Conservation (phyloP, 306 rosid species). For the Luffa acutangula region DNA sequence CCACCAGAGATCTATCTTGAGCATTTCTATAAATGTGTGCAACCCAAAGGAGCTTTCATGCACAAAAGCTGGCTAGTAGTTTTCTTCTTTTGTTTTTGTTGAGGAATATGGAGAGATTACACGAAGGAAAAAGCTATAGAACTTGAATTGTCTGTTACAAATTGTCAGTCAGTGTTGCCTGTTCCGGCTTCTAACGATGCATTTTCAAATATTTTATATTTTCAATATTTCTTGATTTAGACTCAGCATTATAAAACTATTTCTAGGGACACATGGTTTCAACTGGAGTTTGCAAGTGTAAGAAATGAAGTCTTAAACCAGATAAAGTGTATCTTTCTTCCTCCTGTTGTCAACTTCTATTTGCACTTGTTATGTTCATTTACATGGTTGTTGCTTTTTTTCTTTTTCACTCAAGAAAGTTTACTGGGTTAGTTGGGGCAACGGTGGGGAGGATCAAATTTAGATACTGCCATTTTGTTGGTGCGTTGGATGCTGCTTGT, state of each 20-base stretch:
- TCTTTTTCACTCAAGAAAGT: too few species aligned
- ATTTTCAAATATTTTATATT: background rate
- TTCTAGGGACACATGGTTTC: slow-evolving; percentile 60
- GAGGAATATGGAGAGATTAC: background rate
- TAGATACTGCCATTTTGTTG: too few species aligned
- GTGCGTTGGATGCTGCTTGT: too few species aligned
- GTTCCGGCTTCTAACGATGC: background rate
- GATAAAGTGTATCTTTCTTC: too few species aligned
- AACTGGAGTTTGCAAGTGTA: slow-evolving; percentile 93
- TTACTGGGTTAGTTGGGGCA: too few species aligned
- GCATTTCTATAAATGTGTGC: background rate
- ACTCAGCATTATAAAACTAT: too few species aligned
- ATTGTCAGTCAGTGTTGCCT: background rate
- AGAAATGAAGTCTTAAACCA: background rate
- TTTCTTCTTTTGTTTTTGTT: background rate
- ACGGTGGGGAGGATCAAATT: too few species aligned
- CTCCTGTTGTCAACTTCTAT: too few species aligned
- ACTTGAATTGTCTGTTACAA: background rate
- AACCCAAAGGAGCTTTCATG: background rate
- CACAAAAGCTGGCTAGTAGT: background rate
- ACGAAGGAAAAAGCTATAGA: background rate
- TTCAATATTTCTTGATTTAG: background rate
- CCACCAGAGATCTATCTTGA: background rate
- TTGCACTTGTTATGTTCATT: too few species aligned
- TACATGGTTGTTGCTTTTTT: too few species aligned